Evolutionary conservation across 2,329 filamentous ascomycete species (phyloP).

Genomic region (Xylariaceae sp.): DNA sequence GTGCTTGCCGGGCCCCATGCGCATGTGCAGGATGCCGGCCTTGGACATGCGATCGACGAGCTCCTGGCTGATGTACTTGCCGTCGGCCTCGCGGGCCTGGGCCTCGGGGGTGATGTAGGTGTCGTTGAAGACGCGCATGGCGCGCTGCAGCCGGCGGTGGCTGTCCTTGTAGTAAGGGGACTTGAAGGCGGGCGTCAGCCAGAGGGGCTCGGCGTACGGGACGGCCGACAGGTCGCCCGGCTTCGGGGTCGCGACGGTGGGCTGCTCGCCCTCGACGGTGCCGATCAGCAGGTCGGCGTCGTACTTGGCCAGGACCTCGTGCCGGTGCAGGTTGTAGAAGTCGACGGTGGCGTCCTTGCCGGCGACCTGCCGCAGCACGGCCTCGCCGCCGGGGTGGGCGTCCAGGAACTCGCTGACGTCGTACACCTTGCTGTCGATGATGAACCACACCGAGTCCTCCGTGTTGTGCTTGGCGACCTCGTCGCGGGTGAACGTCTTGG

Average conservation of each 20-base stretch:
- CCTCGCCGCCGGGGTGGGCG: constrained; percentile 76
- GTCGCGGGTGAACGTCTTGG: constrained; percentile 51
- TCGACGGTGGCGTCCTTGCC: constrained; percentile 75
- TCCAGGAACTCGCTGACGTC: constrained; percentile 81
- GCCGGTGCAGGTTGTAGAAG: constrained; percentile 89
- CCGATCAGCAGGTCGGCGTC: constrained; percentile 66
- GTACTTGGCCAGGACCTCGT: constrained; percentile 84
- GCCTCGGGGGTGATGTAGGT: constrained; percentile 67
- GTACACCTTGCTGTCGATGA: constrained; percentile 84
- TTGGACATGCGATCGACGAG: constrained; percentile 75
- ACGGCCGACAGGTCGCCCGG: constrained; percentile 69
- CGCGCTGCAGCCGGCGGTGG: constrained; percentile 63
- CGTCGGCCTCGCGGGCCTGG: constrained; percentile 67
- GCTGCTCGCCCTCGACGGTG: constrained; percentile 66
- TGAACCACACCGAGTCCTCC: constrained; percentile 72
- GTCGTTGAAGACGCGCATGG: constrained; percentile 69
- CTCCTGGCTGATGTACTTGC: constrained; percentile 63
- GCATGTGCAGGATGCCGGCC: constrained; percentile 71
- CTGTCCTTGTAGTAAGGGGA: constrained; percentile 75
- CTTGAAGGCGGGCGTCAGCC: constrained; percentile 72
- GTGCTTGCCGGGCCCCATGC: constrained; percentile 76
- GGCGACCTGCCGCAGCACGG: constrained; percentile 74
- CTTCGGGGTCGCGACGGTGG: constrained; percentile 64
- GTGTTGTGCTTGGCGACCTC: constrained; percentile 72
- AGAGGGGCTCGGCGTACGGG: constrained; percentile 80